phyloP scores from a whole-genome alignment of 2,329 filamentous ascomycete genomes.

The Colletotrichum chrysophilum region DNA sequence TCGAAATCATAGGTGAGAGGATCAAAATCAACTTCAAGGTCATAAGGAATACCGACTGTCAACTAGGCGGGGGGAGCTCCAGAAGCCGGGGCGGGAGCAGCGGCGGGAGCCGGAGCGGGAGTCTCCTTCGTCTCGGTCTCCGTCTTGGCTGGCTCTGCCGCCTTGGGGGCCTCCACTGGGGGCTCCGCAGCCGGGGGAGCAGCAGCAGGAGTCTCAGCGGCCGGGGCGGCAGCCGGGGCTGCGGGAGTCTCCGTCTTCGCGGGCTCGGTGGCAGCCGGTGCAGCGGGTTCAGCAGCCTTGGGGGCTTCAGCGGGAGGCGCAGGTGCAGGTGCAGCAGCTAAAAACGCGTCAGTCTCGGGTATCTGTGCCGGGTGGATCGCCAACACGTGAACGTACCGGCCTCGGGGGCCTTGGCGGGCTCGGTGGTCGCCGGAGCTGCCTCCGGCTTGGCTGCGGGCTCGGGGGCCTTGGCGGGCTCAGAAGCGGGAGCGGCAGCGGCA shows the following conservation, averaged over 20 bases:
- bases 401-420: constrained; percentile 22
- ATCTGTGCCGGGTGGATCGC: neutral
- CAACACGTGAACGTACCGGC: neutral
- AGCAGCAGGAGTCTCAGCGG: constrained; percentile 21
- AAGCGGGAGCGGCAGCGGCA: neutral
- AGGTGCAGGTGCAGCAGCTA: constrained; percentile 32
- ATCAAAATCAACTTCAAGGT: neutral
- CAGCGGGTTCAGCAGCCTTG: constrained; percentile 23
- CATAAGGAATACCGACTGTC: neutral
- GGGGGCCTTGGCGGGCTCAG: constrained; percentile 21
- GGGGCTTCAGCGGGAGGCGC: constrained; percentile 25
- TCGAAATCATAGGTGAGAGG: neutral
- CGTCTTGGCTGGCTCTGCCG: constrained; percentile 10
- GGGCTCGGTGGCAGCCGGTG: constrained; percentile 25
- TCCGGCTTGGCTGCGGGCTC: constrained; percentile 13
- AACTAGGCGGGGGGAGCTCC: constrained; percentile 22
- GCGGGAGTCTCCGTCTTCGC: constrained; percentile 26
- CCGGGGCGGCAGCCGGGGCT: constrained; percentile 26
- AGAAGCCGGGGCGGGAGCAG: constrained; percentile 27
- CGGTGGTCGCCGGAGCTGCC: constrained; percentile 10
- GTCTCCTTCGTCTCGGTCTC: constrained; percentile 18
- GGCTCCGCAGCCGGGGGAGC: constrained; percentile 1
- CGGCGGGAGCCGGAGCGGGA: constrained; percentile 30
- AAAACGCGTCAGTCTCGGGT: neutral
- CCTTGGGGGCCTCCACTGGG: neutral